These are phyloP conservation scores for Populus euphratica DNA, from an alignment of 345 rosid genomes.

Conservation along the genomic window DNA sequence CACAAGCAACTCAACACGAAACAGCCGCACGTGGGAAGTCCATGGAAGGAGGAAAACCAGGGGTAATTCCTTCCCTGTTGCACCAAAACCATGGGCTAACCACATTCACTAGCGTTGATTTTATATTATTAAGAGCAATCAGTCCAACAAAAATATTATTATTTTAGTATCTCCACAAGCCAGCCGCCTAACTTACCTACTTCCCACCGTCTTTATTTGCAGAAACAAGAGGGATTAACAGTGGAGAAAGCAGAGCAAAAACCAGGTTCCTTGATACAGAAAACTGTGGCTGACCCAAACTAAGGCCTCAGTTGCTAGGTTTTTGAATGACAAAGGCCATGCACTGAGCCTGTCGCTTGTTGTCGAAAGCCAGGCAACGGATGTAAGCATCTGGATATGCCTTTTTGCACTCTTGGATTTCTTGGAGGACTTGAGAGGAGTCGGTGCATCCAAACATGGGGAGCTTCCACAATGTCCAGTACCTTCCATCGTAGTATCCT, in stretches of 20 bases:
- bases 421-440: conserved; percentile 47
- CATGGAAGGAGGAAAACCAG: background rate
- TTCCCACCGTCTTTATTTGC: too few species aligned
- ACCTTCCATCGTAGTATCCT: conserved; percentile 70
- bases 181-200: background rate
- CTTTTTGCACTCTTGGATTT: conserved; percentile 44
- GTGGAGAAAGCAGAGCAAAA: too few species aligned
- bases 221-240: too few species aligned
- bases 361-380: conserved; percentile 58
- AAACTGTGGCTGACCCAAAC: background rate
- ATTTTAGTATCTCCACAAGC: background rate
- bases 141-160: too few species aligned
- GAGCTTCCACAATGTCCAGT: conserved; percentile 74
- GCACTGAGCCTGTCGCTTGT: conserved; percentile 51
- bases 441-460: conserved; percentile 78
- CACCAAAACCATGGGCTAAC: background rate
- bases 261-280: too few species aligned
- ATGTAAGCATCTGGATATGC: conserved; percentile 50
- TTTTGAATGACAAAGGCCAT: conserved; percentile 56
- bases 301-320: conserved; percentile 19
- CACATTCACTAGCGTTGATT: too few species aligned
- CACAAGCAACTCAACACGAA: too few species aligned
- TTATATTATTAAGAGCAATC: too few species aligned
- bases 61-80: background rate
- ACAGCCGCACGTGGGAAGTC: too few species aligned